A percentile compares a stretch with the other conserved stretches of the same genome.
These are phyloP conservation scores for Symmetrospora coprosmae DNA, from an alignment of 768 basidiomycete species.

Conservation along the genomic window DNA sequence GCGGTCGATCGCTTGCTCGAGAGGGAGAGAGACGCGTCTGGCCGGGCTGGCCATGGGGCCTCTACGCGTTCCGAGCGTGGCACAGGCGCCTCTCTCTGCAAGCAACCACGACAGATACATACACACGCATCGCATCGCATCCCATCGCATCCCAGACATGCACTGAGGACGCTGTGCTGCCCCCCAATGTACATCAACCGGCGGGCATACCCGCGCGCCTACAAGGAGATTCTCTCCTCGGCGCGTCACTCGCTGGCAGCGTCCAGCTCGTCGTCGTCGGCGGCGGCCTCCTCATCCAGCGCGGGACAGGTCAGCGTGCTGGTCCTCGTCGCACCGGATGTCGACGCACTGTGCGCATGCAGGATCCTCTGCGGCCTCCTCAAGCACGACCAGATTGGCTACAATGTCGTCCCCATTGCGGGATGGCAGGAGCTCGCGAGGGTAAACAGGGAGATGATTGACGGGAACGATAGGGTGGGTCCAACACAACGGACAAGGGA, in stretches of 20 bases:
- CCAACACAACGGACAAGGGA: neutral
- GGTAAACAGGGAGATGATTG: constrained; percentile 51
- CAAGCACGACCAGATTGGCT: constrained; percentile 83
- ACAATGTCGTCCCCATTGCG: constrained; percentile 75
- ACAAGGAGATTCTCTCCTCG: neutral
- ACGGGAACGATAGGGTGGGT: constrained; percentile 44
- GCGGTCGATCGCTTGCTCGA: too few relatives aligned
- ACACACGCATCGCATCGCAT: too few relatives aligned
- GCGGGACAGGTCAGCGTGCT: constrained; percentile 42
- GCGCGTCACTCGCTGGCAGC: too few relatives aligned
- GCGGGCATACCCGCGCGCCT: neutral
- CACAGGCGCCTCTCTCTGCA: too few relatives aligned
- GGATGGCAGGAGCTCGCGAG: constrained; percentile 62
- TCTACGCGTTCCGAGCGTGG: too few relatives aligned
- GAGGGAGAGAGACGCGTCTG: too few relatives aligned
- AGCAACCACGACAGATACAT: too few relatives aligned
- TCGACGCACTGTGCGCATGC: constrained; percentile 81
- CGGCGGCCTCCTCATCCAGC: neutral
- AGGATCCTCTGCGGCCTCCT: constrained; percentile 78
- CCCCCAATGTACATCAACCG: constrained; percentile 1
- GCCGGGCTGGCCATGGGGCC: too few relatives aligned
- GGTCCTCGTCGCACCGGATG: constrained; percentile 73
- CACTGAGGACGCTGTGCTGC: too few relatives aligned
- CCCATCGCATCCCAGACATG: too few relatives aligned
- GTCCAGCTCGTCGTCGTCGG: too few relatives aligned